phyloP scores from a whole-genome alignment of 257 asterid genomes.

The Verbascum thapsus region DNA sequence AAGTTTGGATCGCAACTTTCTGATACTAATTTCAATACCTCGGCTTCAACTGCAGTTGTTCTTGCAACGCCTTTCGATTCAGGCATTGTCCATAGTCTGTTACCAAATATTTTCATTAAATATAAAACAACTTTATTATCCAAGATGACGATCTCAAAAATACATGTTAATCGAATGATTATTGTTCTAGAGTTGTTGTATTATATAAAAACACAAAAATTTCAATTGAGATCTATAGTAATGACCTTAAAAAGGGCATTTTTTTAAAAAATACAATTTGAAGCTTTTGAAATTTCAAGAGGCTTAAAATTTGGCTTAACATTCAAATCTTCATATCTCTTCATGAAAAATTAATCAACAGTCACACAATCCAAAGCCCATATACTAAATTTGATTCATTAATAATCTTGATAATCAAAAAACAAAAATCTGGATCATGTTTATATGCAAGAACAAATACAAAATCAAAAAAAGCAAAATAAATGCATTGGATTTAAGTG shows the following conservation, averaged over 20 bases:
- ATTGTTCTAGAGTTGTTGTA: neutral
- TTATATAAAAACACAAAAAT: neutral
- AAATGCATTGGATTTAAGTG: too few relatives aligned
- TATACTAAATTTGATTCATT: neutral
- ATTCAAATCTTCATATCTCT: neutral
- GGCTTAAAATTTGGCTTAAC: neutral
- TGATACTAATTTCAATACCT: slow-evolving; percentile 63
- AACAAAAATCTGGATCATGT: too few relatives aligned
- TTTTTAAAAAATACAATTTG: too few relatives aligned
- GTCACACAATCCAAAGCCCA: neutral
- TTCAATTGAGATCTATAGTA: slow-evolving; percentile 42
- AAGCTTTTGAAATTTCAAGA: neutral
- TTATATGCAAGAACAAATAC: too few relatives aligned
- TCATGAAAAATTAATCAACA: slow-evolving; percentile 3
- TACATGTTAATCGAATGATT: too few relatives aligned
- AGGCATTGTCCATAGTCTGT: slow-evolving; percentile 68
- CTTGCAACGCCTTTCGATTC: slow-evolving; percentile 64
- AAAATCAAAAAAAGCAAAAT: too few relatives aligned
- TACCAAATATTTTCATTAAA: neutral
- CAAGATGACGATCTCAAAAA: neutral
- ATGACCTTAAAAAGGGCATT: slow-evolving; percentile 16
- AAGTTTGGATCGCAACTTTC: slow-evolving; percentile 71
- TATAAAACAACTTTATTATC: slow-evolving; percentile 12
- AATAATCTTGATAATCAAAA: too few relatives aligned
- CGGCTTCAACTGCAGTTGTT: slow-evolving; percentile 68